A percentile compares a stretch with the other conserved stretches of the same genome.
Evolutionary conservation across 257 asterid species (phyloP).

Genomic region (Verbascum thapsus): DNA sequence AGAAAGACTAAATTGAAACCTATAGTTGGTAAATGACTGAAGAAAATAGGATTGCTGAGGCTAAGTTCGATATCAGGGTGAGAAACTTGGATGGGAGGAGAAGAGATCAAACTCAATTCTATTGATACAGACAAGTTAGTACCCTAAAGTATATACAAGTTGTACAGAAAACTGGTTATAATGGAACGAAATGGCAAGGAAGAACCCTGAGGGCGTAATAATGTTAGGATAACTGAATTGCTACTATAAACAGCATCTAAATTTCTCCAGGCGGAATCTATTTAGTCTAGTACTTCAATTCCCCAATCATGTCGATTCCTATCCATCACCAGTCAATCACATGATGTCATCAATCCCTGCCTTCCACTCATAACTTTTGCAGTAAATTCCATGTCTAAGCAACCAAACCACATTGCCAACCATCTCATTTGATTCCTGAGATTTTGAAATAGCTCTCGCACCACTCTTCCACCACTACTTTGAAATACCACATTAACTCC

Average conservation of each 20-base stretch:
- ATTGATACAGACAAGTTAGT: constrained; percentile 37
- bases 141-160: constrained; percentile 48
- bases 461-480: constrained; percentile 31
- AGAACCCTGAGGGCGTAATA: constrained; percentile 15
- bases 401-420: constrained; percentile 27
- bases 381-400: constrained; percentile 26
- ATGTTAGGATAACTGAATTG: constrained; percentile 12
- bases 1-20: background rate
- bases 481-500: constrained; percentile 25
- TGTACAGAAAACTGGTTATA: constrained; percentile 24
- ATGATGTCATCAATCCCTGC: constrained; percentile 25
- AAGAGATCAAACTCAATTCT: constrained; percentile 7
- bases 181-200: constrained; percentile 9
- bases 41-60: background rate
- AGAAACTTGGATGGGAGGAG: constrained; percentile 16
- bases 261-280: constrained; percentile 23
- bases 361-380: constrained; percentile 30
- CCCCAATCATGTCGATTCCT: constrained; percentile 23
- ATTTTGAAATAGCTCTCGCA: constrained; percentile 42
- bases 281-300: background rate
- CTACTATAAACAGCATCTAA: constrained; percentile 30
- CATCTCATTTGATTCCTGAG: constrained; percentile 21
- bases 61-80: constrained; percentile 28
- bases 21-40: background rate
- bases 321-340: constrained; percentile 26